A percentile compares a stretch with the other conserved stretches of the same genome.
Evolutionary conservation across 441 rosid genomes (phyloP).

Genomic region (Eruca vesicaria): DNA sequence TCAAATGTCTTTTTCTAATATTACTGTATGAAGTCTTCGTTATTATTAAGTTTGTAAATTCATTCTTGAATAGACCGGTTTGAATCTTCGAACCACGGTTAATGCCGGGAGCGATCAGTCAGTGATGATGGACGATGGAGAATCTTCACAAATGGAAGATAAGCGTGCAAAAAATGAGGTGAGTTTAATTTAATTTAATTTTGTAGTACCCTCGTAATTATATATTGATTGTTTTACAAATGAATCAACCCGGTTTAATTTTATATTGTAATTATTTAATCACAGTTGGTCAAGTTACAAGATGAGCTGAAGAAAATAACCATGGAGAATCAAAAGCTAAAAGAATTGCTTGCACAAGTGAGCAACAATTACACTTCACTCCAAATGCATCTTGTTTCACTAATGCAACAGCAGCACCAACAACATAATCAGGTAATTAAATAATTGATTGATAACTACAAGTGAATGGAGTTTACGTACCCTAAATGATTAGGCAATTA

Average conservation of each 20-base stretch:
- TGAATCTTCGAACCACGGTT: conserved; percentile 71
- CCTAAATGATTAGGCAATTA: background rate
- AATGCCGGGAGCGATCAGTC: conserved; percentile 78
- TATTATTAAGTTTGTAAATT: background rate
- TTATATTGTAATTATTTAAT: background rate
- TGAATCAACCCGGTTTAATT: background rate
- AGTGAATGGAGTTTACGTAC: conserved; percentile 1
- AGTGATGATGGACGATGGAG: conserved; percentile 71
- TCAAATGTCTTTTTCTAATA: background rate
- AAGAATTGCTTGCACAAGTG: conserved; percentile 73
- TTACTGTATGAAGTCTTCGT: background rate
- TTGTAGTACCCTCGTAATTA: background rate
- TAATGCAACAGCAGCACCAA: conserved; percentile 57
- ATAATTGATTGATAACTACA: background rate
- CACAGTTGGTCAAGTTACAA: conserved; percentile 59
- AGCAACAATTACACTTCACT: conserved; percentile 61
- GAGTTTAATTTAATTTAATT: background rate
- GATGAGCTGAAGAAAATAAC: conserved; percentile 65
- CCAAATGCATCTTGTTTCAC: conserved; percentile 58
- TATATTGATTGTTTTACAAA: background rate
- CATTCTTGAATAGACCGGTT: conserved; percentile 51
- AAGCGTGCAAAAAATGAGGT: conserved; percentile 67
- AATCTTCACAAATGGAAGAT: conserved; percentile 58
- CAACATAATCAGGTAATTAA: conserved; percentile 12
- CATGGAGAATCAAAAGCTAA: conserved; percentile 64